Evolutionary conservation across 306 rosid genomes (phyloP), one percentile per base, ranked within the genome.

Genomic region (Vachellia pachyceras): DNA sequence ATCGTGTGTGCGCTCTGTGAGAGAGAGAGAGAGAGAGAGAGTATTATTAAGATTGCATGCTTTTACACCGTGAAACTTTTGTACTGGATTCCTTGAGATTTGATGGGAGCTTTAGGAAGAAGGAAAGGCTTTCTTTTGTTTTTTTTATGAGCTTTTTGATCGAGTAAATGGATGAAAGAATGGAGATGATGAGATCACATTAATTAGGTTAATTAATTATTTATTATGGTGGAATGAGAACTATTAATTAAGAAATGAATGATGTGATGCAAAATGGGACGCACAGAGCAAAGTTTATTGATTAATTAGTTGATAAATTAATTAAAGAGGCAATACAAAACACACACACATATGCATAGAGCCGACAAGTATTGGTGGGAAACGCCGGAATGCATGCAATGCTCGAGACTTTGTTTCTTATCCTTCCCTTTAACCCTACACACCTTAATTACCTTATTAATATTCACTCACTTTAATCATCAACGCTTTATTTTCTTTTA

Each of bases 361-460:
- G 77, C 94, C 91, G 98, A 94, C 98, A 94, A 81, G 73, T 25
- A 68, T 18, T 88, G 89, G 97, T 94, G 97, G 98, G 81, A 76
- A 72, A 29, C 73, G 84, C 91, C 86, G 84, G 79, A 79, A 82
- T 91, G 91, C 88, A 85, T 94, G 83, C 83, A 81, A 88, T 85
- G 92, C 92, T 94, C 89, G 82, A 91, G 92, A 89, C 86, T 69
- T 69, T 61, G 79, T 55, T 83, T 87, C 82, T 89, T 87, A 87
- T 86, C 87, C 76, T 85, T 68, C 79, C 82, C 87, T 88, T 90
- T 86, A 76, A 84, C 80, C 80, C 84, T 55, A 29, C 33, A 55
- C 33, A 58, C 65, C 65, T 58, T 58, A 0, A 22, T 58, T 23
- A 58, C 65, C 36, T 40, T 40, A 40, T 17, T 54, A 6, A 18